Conservation (phyloP, 1,284 basidiomycete genomes). For the Melanopsichium pennsylvanicum region DNA sequence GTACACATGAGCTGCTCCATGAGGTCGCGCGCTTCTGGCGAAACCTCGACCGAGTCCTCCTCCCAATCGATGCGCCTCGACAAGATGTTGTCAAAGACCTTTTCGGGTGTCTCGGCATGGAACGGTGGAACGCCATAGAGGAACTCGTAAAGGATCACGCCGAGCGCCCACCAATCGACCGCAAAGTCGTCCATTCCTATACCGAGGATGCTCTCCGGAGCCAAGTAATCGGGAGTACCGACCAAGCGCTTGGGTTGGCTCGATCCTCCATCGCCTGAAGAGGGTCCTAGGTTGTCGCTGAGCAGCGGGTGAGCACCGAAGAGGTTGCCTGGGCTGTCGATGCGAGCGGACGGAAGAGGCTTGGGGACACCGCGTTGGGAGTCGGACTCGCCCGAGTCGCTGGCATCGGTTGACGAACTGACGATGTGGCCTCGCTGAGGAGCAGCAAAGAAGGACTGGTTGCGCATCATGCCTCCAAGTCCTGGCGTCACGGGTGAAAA, state of each 20-base stretch:
- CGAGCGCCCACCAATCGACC: conserved; percentile 99
- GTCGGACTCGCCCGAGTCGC: conserved; percentile 56
- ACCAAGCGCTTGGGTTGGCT: conserved; percentile 72
- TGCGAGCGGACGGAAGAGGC: conserved; percentile 40
- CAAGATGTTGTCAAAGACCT: conserved; percentile 97
- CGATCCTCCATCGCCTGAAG: conserved; percentile 72
- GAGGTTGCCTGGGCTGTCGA: conserved; percentile 54
- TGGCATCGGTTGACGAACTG: conserved; percentile 56
- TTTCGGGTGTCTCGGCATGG: conserved; percentile 94
- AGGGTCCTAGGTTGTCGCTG: conserved; percentile 43
- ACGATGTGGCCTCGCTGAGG: conserved; percentile 44
- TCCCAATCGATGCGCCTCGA: conserved; percentile 97
- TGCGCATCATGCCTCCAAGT: conserved; percentile 42
- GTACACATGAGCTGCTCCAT: conserved; percentile 87
- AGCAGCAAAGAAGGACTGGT: conserved; percentile 49
- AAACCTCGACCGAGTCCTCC: conserved; percentile 87
- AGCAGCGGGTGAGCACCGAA: conserved; percentile 50
- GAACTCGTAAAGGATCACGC: conserved; percentile 98
- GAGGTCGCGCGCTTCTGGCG: conserved; percentile 86
- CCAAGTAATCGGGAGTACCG: conserved; percentile 94
- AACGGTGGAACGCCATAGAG: conserved; percentile 96
- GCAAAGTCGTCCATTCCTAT: conserved; percentile 92
- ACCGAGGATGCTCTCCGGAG: conserved; percentile 94
- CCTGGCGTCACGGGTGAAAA: conserved; percentile 50
- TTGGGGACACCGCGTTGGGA: conserved; percentile 28